Base-by-base conservation (phyloP, 176 grass and related monocot species). In the Avena sativa region DNA sequence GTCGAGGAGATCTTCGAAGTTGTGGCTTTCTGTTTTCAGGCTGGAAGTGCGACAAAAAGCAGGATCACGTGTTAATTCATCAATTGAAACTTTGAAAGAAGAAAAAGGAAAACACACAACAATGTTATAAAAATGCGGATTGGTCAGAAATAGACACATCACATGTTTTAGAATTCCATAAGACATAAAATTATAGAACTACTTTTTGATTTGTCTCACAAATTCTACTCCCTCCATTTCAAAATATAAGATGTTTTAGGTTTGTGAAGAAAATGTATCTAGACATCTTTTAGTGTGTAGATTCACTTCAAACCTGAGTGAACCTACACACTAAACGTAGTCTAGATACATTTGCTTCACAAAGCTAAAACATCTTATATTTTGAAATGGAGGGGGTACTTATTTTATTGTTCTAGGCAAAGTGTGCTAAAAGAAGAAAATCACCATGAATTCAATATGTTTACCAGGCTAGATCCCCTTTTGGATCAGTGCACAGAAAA, bases 1-100 rank as follows among this genome's bases (percentile, higher is more conserved):
- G 71, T 50, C 46, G 46, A 48, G 71, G 6, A 74, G 71, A 74
- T 74, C 46, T 74, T 21, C 71, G n/a, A 74, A 74, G 71, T 74
- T 50, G 71, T 74, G 46, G 71, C 71, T 74, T 74, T 74, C 71
- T 48, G 43, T 72, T 73, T 0, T 26, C 46, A 49, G 71, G n/a
- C 71, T 50, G 12, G 44, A 74, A 74, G 47, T 74, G 46, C 12
- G 71, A 51, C 43, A 74, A 51, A 74, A 74, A 50, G 47, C 12
- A 74, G 21, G 46, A 73, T 74, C 71, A 51, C 13, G 0, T 50
- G 50, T 51, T 74, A 74, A 74, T 74, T 74, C n/a, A 26, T 16
- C 28, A 51, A 23, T 75, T 75, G n/a, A 51, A 75, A 75, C 12
- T 26, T 51, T 74, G 12, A 52, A 23, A 52, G 23, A 75, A 51